Conservation (phyloP, 1,139 yeast genomes). For the Debaryomyces coudertii region DNA sequence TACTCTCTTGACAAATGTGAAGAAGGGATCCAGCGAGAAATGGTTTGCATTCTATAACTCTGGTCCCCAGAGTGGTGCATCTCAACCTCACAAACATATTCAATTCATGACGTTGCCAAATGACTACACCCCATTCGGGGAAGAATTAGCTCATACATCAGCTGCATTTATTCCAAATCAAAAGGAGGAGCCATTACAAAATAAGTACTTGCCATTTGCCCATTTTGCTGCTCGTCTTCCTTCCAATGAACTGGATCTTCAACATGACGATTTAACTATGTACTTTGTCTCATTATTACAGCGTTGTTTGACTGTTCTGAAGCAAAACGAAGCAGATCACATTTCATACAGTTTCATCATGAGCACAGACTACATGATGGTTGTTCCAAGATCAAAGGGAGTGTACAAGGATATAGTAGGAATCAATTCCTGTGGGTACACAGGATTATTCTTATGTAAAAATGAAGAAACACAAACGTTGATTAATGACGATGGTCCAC, state of each 20-base stretch:
- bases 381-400: slow-evolving; percentile 72
- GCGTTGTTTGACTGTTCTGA: slow-evolving; percentile 65
- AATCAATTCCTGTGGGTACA: slow-evolving; percentile 77
- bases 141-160: slow-evolving; percentile 44
- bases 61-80: slow-evolving; percentile 88
- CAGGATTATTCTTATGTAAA: slow-evolving; percentile 80
- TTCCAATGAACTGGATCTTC: slow-evolving; percentile 37
- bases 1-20: slow-evolving; percentile 45
- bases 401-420: slow-evolving; percentile 51
- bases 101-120: slow-evolving; percentile 80
- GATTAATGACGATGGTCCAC: slow-evolving; percentile 47
- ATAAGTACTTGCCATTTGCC: slow-evolving; percentile 70
- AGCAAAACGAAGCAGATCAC: slow-evolving; percentile 48
- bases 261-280: slow-evolving; percentile 60
- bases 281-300: slow-evolving; percentile 72
- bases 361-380: slow-evolving; percentile 80
- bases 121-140: slow-evolving; percentile 61
- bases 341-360: slow-evolving; percentile 79
- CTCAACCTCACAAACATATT: slow-evolving; percentile 89
- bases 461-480: slow-evolving; percentile 52
- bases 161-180: slow-evolving; percentile 57
- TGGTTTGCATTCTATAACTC: slow-evolving; percentile 85
- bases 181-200: slow-evolving; percentile 61
- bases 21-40: slow-evolving; percentile 22
- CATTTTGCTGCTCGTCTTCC: slow-evolving; percentile 78